Evolutionary conservation across 2,329 filamentous ascomycete species (phyloP), one percentile per base, ranked within the genome.

Genomic region (Colletotrichum chlorophyti): DNA sequence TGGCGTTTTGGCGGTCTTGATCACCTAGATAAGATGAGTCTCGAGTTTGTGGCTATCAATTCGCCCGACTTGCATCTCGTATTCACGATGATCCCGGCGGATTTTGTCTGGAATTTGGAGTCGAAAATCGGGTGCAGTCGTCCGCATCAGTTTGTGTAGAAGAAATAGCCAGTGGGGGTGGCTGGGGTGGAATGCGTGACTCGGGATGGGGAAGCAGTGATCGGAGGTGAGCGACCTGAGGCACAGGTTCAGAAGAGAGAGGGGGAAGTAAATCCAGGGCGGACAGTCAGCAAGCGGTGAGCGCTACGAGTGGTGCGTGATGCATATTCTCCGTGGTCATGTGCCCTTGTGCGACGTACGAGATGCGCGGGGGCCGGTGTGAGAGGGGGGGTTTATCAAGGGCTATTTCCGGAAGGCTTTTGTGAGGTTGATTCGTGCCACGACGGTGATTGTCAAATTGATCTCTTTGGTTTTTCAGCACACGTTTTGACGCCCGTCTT

Each of bases 271-370:
- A n/a, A 24, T n/a, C n/a, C n/a, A n/a, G n/a, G n/a, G n/a, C n/a
- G n/a, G n/a, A n/a, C n/a, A n/a, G n/a, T 31, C 24, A 23, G 21
- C 42, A 10, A 43, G 57, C 57, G 57, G 57, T 60, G 57, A 60
- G 51, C 57, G 43, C 24, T 24, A 54, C 35, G 29, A 37, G 37
- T 23, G 46, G 57, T 45, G 49, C 49, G 24, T 45, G 31, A 57
- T 40, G 51, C 57, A 50, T 55, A 23, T 40, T 34, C 34, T 19
- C n/a, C n/a, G 24, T 5, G 21, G 57, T 55, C 43, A 60, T 60
- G 57, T 60, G 57, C 57, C 55, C 38, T 48, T 26, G 57, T 40
- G 43, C 57, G 32, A 57, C 31, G 26, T 55, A 32, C 38, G 32
- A 42, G 52, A 37, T 23, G 34, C 12, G 37, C 24, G 46, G 34